Conservation (phyloP, 139 green algal genomes). For the Pedinophyceae sp. region DNA sequence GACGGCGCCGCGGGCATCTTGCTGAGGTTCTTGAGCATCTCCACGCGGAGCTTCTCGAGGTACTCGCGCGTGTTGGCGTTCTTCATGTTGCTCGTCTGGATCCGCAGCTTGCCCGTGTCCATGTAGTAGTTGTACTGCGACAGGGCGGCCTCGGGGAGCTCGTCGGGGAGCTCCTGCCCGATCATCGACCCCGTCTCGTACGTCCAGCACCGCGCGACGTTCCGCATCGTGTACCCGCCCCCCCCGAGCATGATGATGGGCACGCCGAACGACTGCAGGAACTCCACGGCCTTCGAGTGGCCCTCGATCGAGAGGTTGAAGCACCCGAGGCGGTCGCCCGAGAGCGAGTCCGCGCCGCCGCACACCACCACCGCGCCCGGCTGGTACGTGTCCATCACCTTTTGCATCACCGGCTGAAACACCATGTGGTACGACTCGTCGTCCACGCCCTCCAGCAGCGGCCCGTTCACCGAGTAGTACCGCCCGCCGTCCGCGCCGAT, state of each 20-base stretch:
- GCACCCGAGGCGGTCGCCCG: slow-evolving; percentile 90
- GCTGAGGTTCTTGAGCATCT: slow-evolving; percentile 42
- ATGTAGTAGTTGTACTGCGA: slow-evolving; percentile 66
- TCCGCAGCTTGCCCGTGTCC: slow-evolving; percentile 70
- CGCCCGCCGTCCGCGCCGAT: no score
- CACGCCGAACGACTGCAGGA: slow-evolving; percentile 51
- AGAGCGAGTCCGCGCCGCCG: slow-evolving; percentile 84
- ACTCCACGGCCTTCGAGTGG: slow-evolving; percentile 59
- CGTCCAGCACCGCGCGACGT: slow-evolving; percentile 93
- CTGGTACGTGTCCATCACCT: slow-evolving; percentile 94
- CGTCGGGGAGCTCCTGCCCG: slow-evolving; percentile 60
- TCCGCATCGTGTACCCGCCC: slow-evolving; percentile 94
- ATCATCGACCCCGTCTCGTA: slow-evolving; percentile 89
- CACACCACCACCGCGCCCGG: slow-evolving; percentile 92
- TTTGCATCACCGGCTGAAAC: slow-evolving; percentile 83
- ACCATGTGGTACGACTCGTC: slow-evolving; percentile 81
- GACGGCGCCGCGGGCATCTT: slow-evolving; percentile 45
- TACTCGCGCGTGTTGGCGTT: slow-evolving; percentile 66
- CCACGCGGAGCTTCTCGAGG: slow-evolving; percentile 53
- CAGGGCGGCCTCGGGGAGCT: slow-evolving; percentile 31
- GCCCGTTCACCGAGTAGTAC: slow-evolving; percentile 87
- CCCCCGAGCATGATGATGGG: slow-evolving; percentile 89
- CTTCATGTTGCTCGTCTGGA: slow-evolving; percentile 78
- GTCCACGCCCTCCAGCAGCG: slow-evolving; percentile 89
- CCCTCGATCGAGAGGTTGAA: slow-evolving; percentile 92